Base-by-base conservation (phyloP, 331 rosid genomes). In the Stylosanthes scabra region DNA sequence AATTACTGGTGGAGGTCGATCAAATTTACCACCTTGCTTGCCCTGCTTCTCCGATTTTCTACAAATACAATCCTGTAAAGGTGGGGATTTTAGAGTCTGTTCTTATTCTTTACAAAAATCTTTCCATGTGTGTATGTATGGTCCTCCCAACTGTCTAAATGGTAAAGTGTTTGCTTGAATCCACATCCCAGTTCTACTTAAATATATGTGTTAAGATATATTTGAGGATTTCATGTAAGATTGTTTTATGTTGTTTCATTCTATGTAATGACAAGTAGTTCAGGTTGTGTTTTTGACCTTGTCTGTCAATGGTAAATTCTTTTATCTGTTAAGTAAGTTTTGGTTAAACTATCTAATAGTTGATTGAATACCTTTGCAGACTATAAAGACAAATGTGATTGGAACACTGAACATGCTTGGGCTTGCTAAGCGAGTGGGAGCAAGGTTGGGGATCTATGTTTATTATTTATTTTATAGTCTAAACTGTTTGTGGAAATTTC, bases 351-450 rank as follows among this genome's bases (percentile, higher is more conserved):
- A 59, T 74, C 59, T 79, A 27, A 83, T 72, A 45, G 46, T 34
- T 59, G 55, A 54, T 27, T 55, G 49, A 57, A 15, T 65, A 66
- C 39, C 41, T 59, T 74, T 74, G 34, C 97, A 93, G 97, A 93
- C 98, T 5, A 93, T 88, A 78, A 93, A 93, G 88, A 93, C 97
- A 61, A 93, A 93, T 79, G 97, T 93, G 68, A 90, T 93, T 46
- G 98, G 98, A 75, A 93, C 98, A 3, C 67, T 93, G 76, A 93
- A 93, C 78, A 93, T 93, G 98, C 92, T 93, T 63, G 97, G 98
- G 70, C 98, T 93, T 66, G 98, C 98, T 39, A 93, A 93, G 89
- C 90, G 98, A 37, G 98, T 93, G 52, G 98, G 98, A 70, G 98
- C 98, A 27, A 89, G 97, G 98, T 90, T 70, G 9, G 80, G 40